Percentiles rank a stretch among this genome's conserved stretches.
Conservation (phyloP, 805 yeast genomes). For the Tetrapisispora phaffii region DNA sequence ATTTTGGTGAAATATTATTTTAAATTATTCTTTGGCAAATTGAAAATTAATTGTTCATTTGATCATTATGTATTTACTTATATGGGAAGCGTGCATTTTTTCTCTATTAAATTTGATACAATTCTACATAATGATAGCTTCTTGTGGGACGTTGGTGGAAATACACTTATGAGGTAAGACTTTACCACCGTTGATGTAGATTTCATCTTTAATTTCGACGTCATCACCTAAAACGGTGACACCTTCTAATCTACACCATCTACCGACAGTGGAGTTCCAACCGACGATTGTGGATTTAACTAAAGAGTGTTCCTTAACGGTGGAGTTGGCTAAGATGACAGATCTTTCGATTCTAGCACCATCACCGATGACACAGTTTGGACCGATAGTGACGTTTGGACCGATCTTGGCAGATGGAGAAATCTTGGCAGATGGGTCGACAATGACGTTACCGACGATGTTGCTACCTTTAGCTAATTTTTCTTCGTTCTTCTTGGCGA, state of each 20-base stretch:
- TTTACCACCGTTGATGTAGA: conserved; percentile 98
- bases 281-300: conserved; percentile 97
- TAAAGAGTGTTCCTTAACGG: conserved; percentile 94
- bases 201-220: conserved; percentile 95
- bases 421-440: conserved; percentile 91
- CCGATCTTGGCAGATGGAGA: conserved; percentile 92
- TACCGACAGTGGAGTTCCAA: conserved; percentile 97
- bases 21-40: background rate
- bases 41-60: background rate
- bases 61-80: background rate
- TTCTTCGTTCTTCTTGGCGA: conserved; percentile 70
- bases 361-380: conserved; percentile 89
- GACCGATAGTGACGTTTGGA: conserved; percentile 96
- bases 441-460: conserved; percentile 82
- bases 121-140: conserved; percentile 89
- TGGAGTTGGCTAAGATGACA: conserved; percentile 82
- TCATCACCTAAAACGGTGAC: conserved; percentile 97
- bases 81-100: background rate
- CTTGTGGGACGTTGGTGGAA: conserved; percentile 92
- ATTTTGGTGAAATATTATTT: background rate
- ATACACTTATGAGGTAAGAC: conserved; percentile 98
- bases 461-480: conserved; percentile 58
- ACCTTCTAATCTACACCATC: conserved; percentile 98
- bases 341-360: conserved; percentile 98
- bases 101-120: background rate